phyloP scores from a whole-genome alignment of 495 filamentous ascomycete genomes.

The Platismatia glauca region DNA sequence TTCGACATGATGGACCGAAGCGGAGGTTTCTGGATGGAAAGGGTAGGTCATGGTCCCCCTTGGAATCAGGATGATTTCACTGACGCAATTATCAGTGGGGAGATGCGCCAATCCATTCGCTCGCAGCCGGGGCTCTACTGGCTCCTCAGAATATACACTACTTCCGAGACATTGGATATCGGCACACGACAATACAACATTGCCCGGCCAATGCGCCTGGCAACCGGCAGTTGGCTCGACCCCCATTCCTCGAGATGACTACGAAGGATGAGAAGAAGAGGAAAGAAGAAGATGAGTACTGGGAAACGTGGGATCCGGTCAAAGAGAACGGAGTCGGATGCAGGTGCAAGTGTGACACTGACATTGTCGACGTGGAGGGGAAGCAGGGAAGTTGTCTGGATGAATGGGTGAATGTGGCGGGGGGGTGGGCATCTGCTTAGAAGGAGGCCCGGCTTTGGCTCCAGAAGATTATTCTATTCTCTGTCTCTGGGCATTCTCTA shows the following conservation, averaged over 20 bases:
- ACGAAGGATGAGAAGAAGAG: constrained; percentile 80
- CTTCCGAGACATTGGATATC: constrained; percentile 98
- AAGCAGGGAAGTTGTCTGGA: constrained; percentile 90
- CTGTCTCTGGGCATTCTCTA: not conserved
- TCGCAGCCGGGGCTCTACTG: constrained; percentile 85
- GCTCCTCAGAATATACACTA: constrained; percentile 84
- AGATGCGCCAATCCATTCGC: constrained; percentile 96
- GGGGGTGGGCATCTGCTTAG: constrained; percentile 77
- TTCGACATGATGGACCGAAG: constrained; percentile 99
- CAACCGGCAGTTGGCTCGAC: constrained; percentile 71
- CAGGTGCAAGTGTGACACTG: constrained; percentile 95
- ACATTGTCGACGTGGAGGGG: constrained; percentile 94
- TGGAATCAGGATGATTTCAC: constrained; percentile 6
- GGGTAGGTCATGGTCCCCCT: constrained; percentile 49
- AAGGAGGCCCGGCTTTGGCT: constrained; percentile 5
- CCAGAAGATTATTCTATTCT: not conserved
- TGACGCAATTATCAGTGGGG: constrained; percentile 64
- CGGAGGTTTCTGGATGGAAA: constrained; percentile 97
- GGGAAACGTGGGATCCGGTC: constrained; percentile 74
- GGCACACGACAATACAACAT: constrained; percentile 98
- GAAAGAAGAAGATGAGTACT: constrained; percentile 92
- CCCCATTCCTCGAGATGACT: constrained; percentile 76
- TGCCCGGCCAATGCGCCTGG: constrained; percentile 89
- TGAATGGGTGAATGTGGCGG: constrained; percentile 97
- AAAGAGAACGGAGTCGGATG: constrained; percentile 98